These are phyloP conservation scores for Candida odintsovae DNA, from an alignment of 805 yeast genomes.

Conservation along the genomic window DNA sequence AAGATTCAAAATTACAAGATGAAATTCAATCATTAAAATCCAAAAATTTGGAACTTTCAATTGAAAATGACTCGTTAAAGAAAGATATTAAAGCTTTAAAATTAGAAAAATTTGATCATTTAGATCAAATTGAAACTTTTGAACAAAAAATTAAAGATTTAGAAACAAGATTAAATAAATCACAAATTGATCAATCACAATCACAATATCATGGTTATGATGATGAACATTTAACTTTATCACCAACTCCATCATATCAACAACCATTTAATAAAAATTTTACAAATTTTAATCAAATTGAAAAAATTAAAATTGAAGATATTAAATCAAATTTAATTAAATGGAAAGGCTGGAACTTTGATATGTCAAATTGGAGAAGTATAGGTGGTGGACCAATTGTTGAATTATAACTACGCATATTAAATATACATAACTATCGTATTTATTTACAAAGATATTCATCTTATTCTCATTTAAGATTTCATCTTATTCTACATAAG, in stretches of 20 bases:
- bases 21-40: slow-evolving; percentile 23
- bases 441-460: neutral
- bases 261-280: slow-evolving; percentile 15
- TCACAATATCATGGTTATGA: slow-evolving; percentile 17
- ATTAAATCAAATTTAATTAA: slow-evolving; percentile 53
- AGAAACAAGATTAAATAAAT: slow-evolving; percentile 18
- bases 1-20: slow-evolving; percentile 18
- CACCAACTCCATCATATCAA: slow-evolving; percentile 20
- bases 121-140: slow-evolving; percentile 28
- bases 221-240: slow-evolving; percentile 15
- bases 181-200: slow-evolving; percentile 20
- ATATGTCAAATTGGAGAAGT: slow-evolving; percentile 79
- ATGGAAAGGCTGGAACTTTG: slow-evolving; percentile 85
- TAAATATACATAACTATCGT: slow-evolving; percentile 2
- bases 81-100: slow-evolving; percentile 32
- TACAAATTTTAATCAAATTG: slow-evolving; percentile 14
- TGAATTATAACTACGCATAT: slow-evolving; percentile 30
- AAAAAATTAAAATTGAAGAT: slow-evolving; percentile 38
- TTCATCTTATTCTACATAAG: slow-evolving; percentile 65
- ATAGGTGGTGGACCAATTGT: slow-evolving; percentile 60
- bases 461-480: no score
- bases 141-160: slow-evolving; percentile 22
- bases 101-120: slow-evolving; percentile 30
- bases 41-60: slow-evolving; percentile 18
- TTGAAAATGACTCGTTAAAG: slow-evolving; percentile 29